These are phyloP conservation scores for Barnettozyma vustinii DNA, from an alignment of 805 yeast species.

Conservation along the genomic window DNA sequence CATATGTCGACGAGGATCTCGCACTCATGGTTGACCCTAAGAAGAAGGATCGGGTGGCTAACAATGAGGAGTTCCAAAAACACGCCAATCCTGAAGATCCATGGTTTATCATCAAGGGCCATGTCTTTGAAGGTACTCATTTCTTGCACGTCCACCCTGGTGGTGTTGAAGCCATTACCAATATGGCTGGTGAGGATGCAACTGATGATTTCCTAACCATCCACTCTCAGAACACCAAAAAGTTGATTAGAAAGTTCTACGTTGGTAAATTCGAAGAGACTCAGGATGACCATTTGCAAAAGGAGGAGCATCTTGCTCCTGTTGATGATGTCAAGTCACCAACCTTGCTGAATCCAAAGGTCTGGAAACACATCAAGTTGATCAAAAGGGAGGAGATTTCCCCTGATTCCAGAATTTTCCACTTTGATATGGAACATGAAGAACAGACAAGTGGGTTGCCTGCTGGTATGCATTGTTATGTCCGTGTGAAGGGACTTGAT, in stretches of 20 bases:
- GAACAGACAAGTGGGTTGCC: constrained; percentile 30
- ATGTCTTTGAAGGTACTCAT: constrained; percentile 31
- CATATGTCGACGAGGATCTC: constrained; percentile 23
- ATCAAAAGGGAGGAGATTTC: constrained; percentile 22
- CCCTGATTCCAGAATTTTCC: constrained; percentile 27
- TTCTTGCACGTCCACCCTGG: constrained; percentile 32
- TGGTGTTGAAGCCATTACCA: constrained; percentile 23
- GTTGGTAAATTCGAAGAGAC: constrained; percentile 17
- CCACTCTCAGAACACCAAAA: constrained; percentile 28
- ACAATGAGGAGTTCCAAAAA: constrained; percentile 6
- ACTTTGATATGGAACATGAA: constrained; percentile 25
- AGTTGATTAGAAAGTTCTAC: constrained; percentile 24
- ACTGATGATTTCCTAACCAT: constrained; percentile 31
- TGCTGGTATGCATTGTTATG: constrained; percentile 29
- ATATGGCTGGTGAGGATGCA: constrained; percentile 26
- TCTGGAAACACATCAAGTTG: constrained; percentile 25
- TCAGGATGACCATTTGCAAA: background rate
- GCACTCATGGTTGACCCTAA: constrained; percentile 27
- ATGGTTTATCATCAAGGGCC: constrained; percentile 30
- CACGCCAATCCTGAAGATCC: constrained; percentile 10
- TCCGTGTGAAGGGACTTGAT: constrained; percentile 22
- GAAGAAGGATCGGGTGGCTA: constrained; percentile 7
- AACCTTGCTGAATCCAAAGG: constrained; percentile 26
- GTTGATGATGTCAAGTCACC: constrained; percentile 5
- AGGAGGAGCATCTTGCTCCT: background rate